Percentiles rank a stretch among this genome's conserved stretches.
These are phyloP conservation scores for Sanghuangporus baumii DNA, from an alignment of 1,284 basidiomycete species.

Conservation along the genomic window DNA sequence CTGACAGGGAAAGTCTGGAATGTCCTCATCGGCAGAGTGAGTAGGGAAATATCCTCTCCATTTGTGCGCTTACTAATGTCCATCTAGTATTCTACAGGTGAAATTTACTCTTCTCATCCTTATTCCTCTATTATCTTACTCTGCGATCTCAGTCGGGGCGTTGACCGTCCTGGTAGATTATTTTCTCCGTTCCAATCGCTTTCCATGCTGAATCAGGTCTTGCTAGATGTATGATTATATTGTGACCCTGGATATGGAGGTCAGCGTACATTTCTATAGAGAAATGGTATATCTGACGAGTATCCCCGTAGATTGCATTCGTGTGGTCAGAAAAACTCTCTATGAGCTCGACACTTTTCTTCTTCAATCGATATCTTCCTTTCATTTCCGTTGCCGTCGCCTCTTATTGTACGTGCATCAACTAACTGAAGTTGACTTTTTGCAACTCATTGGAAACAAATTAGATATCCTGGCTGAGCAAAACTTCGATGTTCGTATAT, in stretches of 20 bases:
- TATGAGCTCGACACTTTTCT: conserved; percentile 5
- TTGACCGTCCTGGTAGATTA: conserved; percentile 59
- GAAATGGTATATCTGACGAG: conserved; percentile 18
- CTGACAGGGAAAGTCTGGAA: neutral
- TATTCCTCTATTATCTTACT: neutral
- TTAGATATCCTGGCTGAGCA: neutral
- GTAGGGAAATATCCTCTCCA: neutral
- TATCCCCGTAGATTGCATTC: conserved; percentile 53
- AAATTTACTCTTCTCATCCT: neutral
- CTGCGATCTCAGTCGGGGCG: conserved; percentile 61
- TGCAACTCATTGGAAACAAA: neutral
- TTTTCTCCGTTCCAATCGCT: conserved; percentile 41
- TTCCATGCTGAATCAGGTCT: conserved; percentile 22
- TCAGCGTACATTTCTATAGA: neutral
- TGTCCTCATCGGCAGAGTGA: neutral
- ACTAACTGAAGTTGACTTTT: neutral
- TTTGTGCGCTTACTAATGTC: neutral
- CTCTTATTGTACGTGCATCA: neutral
- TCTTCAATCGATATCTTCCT: neutral
- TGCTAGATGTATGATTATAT: neutral
- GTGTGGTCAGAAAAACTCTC: conserved; percentile 35
- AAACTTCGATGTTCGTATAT: neutral
- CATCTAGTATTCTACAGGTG: neutral
- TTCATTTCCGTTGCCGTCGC: neutral
- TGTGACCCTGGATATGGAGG: neutral